Conservation (phyloP, 768 basidiomycete species). For the Suillus clintonianus region DNA sequence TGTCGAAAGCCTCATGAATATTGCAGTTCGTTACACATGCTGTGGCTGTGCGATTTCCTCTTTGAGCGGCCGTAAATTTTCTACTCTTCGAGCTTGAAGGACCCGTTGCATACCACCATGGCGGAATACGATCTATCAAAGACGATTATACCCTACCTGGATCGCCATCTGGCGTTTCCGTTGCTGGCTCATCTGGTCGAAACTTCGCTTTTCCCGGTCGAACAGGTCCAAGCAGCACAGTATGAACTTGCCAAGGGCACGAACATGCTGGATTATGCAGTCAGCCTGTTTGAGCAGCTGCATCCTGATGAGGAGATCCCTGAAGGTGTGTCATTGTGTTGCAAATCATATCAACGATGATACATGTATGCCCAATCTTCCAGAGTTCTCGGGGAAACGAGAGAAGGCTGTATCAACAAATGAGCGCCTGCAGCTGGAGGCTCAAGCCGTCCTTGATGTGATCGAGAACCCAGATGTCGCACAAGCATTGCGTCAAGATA, state of each 20-base stretch:
- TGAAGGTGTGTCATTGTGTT: conserved; percentile 48
- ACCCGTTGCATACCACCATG: conserved; percentile 46
- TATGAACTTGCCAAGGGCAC: conserved; percentile 98
- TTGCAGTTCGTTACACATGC: background rate
- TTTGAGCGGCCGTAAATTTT: conserved; percentile 15
- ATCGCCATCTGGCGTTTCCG: conserved; percentile 93
- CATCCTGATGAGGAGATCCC: conserved; percentile 73
- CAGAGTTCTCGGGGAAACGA: conserved; percentile 86
- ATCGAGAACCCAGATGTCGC: conserved; percentile 98
- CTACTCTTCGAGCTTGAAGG: conserved; percentile 1
- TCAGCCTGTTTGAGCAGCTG: conserved; percentile 76
- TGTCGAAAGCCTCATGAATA: conserved; percentile 2
- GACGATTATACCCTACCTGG: conserved; percentile 88
- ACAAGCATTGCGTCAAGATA: conserved; percentile 91
- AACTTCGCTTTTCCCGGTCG: conserved; percentile 69
- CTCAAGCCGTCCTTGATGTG: conserved; percentile 90
- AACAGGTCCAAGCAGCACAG: conserved; percentile 86
- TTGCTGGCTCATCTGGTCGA: conserved; percentile 86
- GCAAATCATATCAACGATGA: background rate
- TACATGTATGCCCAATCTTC: background rate
- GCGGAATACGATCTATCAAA: conserved; percentile 90
- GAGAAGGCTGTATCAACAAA: conserved; percentile 82
- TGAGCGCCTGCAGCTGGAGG: conserved; percentile 84
- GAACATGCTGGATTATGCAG: conserved; percentile 97
- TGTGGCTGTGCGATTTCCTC: conserved; percentile 27